Conservation (phyloP, 495 filamentous ascomycete species). For the Lindgomyces ingoldianus region DNA sequence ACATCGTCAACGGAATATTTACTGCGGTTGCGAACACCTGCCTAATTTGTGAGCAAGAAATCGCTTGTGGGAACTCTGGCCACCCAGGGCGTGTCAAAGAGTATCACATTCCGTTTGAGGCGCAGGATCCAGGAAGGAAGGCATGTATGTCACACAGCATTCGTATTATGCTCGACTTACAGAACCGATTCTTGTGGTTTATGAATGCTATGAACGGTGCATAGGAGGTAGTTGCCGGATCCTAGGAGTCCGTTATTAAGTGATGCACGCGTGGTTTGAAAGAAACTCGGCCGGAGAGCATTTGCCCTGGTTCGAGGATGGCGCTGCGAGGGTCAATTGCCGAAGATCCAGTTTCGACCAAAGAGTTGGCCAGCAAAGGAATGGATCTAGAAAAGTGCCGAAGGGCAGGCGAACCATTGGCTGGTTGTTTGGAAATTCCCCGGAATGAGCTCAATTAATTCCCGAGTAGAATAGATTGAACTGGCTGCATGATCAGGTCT, state of each 20-base stretch:
- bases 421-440: conserved; percentile 18
- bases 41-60: background rate
- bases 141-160: conserved; percentile 1
- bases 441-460: conserved; percentile 29
- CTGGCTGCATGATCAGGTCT: background rate
- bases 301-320: conserved; percentile 8
- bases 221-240: background rate
- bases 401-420: conserved; percentile 7
- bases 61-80: conserved; percentile 5
- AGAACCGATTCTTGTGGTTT: background rate
- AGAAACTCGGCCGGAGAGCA: background rate
- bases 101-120: background rate
- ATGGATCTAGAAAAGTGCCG: conserved; percentile 14
- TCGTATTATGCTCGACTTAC: background rate
- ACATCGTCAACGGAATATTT: background rate
- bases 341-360: conserved; percentile 14
- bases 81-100: too few relatives aligned
- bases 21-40: conserved; percentile 5
- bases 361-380: background rate
- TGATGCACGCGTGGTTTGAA: background rate
- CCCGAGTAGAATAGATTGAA: conserved; percentile 12
- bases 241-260: background rate
- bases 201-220: background rate
- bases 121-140: background rate
- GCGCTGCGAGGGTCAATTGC: conserved; percentile 15